Evolutionary conservation across 257 asterid genomes (phyloP).

Genomic region (Linderniella brevidens): DNA sequence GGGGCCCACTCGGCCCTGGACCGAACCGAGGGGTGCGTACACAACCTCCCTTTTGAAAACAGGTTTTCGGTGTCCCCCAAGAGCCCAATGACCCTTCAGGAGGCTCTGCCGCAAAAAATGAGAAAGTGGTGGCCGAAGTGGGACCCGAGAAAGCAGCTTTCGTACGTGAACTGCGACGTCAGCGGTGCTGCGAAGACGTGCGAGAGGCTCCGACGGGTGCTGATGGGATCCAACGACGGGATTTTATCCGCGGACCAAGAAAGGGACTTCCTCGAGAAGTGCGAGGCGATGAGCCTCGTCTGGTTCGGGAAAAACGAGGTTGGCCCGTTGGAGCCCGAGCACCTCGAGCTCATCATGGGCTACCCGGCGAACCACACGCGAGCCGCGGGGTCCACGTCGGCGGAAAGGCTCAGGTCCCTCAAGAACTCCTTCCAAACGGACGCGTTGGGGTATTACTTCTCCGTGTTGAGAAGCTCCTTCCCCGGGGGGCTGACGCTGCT

Average conservation of each 20-base stretch:
- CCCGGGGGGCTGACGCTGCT: constrained; percentile 48
- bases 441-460: constrained; percentile 60
- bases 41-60: constrained; percentile 59
- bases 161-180: constrained; percentile 25
- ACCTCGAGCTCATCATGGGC: constrained; percentile 63
- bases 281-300: constrained; percentile 34
- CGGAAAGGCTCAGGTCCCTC: constrained; percentile 45
- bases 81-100: constrained; percentile 56
- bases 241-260: constrained; percentile 28
- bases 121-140: constrained; percentile 78
- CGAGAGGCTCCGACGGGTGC: constrained; percentile 37
- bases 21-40: constrained; percentile 72
- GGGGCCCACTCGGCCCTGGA: constrained; percentile 45
- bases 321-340: constrained; percentile 46
- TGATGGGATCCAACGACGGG: constrained; percentile 38
- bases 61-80: constrained; percentile 47
- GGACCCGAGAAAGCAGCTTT: constrained; percentile 66
- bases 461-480: constrained; percentile 32
- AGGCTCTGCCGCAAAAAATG: constrained; percentile 33
- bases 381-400: constrained; percentile 23
- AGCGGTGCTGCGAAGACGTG: constrained; percentile 26
- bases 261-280: constrained; percentile 40
- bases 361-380: constrained; percentile 54
- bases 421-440: constrained; percentile 56
- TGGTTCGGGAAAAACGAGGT: constrained; percentile 50